Percentiles rank a stretch among this genome's conserved stretches.
Conservation (phyloP, 176 grass and related monocot species). For the Tillandsia leiboldiana region DNA sequence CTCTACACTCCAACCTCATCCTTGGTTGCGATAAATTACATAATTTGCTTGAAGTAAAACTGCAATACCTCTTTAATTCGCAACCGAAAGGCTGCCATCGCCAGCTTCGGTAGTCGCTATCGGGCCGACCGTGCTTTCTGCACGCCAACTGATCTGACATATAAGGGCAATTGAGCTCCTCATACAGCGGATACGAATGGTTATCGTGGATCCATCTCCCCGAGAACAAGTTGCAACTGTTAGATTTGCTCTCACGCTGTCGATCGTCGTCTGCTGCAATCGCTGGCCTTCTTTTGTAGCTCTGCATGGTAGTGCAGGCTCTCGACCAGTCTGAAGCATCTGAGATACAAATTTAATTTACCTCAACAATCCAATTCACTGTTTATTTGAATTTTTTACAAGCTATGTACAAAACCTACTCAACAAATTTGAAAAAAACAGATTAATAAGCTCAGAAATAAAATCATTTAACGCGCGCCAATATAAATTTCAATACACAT, state of each 20-base stretch:
- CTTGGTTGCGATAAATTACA: no score
- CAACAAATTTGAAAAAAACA: no score
- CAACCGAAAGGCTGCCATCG: conserved; percentile 18
- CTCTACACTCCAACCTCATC: neutral
- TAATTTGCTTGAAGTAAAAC: no score
- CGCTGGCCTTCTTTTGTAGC: neutral
- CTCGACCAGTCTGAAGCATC: conserved; percentile 11
- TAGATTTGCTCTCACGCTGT: neutral
- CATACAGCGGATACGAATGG: conserved; percentile 2
- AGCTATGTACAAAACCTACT: neutral
- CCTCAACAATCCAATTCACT: neutral
- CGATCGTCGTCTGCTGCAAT: neutral
- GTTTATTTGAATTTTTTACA: neutral
- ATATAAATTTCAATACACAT: neutral
- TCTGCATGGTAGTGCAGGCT: neutral
- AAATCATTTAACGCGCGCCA: neutral
- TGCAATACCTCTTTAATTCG: neutral
- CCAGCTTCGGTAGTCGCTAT: conserved; percentile 17
- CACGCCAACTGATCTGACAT: conserved; percentile 18
- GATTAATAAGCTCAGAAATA: neutral
- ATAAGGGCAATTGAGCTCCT: conserved; percentile 6
- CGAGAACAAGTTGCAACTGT: conserved; percentile 4
- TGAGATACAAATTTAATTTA: neutral
- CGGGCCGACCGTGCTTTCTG: conserved; percentile 12
- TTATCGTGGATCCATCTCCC: conserved; percentile 18